A percentile compares a stretch with the other conserved stretches of the same genome.
phyloP scores from a whole-genome alignment of 495 filamentous ascomycete genomes.

The Emericellopsis terricola region DNA sequence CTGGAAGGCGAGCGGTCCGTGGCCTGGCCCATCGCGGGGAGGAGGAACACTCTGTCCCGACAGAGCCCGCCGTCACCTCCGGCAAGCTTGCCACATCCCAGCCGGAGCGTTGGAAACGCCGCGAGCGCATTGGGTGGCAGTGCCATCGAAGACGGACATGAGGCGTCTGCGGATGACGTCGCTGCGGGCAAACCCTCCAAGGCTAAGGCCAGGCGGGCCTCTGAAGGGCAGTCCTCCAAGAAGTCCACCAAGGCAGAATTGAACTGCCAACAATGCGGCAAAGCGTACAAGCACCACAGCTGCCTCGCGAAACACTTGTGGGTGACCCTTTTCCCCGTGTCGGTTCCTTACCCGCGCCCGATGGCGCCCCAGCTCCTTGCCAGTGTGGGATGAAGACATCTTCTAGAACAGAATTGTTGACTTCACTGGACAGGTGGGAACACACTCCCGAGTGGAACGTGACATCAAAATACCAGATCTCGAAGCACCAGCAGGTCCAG shows the following conservation, averaged over 20 bases:
- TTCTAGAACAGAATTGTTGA: constrained; percentile 16
- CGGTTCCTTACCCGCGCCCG: constrained; percentile 18
- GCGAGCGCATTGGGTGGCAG: constrained; percentile 27
- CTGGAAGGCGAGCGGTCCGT: constrained; percentile 39
- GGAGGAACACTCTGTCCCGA: constrained; percentile 35
- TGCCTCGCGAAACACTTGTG: constrained; percentile 99
- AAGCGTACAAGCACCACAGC: constrained; percentile 99
- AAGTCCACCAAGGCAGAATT: constrained; percentile 62
- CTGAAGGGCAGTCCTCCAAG: constrained; percentile 71
- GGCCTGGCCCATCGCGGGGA: constrained; percentile 28
- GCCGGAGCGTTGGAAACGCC: constrained; percentile 21
- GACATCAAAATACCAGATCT: constrained; percentile 95
- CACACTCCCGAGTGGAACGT: constrained; percentile 96
- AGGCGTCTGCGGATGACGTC: constrained; percentile 36
- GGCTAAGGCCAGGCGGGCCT: constrained; percentile 60
- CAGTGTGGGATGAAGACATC: not conserved
- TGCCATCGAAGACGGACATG: constrained; percentile 39
- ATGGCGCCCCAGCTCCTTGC: constrained; percentile 4
- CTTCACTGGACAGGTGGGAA: constrained; percentile 70
- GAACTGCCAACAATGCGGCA: constrained; percentile 95
- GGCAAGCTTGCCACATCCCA: constrained; percentile 38
- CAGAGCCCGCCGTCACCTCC: constrained; percentile 35
- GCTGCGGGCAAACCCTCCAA: constrained; percentile 41
- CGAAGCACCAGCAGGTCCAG: constrained; percentile 98
- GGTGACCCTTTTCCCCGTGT: constrained; percentile 47